Base-by-base conservation (phyloP, 2,329 filamentous ascomycete species). In the Calonectria pseudoreteaudii region DNA sequence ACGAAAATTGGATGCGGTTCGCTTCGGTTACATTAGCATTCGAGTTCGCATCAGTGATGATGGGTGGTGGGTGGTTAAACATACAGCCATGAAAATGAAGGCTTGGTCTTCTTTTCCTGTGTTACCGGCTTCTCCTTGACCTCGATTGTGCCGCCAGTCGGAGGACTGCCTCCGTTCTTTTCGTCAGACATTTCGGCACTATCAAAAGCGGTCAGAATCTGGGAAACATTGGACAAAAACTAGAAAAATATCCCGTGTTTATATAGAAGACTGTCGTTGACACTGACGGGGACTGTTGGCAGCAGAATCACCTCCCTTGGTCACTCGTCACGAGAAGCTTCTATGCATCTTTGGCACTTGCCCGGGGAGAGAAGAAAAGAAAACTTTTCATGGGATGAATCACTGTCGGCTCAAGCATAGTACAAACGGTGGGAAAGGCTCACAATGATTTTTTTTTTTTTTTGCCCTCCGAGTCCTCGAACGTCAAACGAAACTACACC, bases 1-100 rank as follows among this genome's bases (percentile, higher is more conserved):
- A 90, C 88, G 75, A 91, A 91, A 11, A 86, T 85, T 0, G 89
- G 86, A 76, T 92, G 90, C 1, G 90, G 88, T 60, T 90, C 83
- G 1, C 90, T 90, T 73, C 28, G 4, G 5, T n/a, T 34, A 31
- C 7, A 52, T 82, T 36, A 79, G 74, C 23, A 70, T 64, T 36
- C 36, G 53, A n/a, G 23, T 10, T 6, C n/a, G 30, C 4, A 11
- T 23, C 3, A 11, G 11, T 28, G 2, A 30, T 14, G 23, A 11
- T 18, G 23, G 16, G 20, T 20, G 16, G 20, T 20, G 6, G 30
- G 14, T 2, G 18, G 47, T 47, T 50, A 11, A 56, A 70, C 84
- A 76, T 81, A 86, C 85, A 85, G 78, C 85, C 85, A 86, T 64
- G 85, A 86, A 73, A 86, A 85, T 20, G 76, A 70, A 6, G 28